These are phyloP conservation scores for Buddleja alternifolia DNA, from an alignment of 257 asterid species.

Conservation along the genomic window DNA sequence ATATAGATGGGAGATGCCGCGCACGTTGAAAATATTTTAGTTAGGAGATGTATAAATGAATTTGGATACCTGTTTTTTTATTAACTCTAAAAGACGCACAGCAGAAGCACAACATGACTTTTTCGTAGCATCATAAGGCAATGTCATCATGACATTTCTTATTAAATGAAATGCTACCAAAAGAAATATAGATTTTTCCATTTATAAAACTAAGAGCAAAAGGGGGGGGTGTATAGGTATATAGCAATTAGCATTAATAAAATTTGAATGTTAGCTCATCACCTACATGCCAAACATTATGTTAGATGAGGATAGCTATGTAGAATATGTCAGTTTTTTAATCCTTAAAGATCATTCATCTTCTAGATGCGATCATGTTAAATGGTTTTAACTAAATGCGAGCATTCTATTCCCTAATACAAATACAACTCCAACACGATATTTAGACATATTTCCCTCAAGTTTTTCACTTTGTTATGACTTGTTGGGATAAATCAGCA, in stretches of 20 bases:
- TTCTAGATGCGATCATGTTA: not conserved
- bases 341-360: not conserved
- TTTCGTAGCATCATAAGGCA: no score
- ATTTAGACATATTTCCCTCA: no score
- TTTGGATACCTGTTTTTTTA: not conserved
- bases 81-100: not conserved
- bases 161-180: not conserved
- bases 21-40: not conserved
- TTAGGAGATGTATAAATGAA: not conserved
- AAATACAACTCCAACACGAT: no score
- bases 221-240: not conserved
- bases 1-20: no score
- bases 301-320: slow-evolving; percentile 3
- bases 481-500: not conserved
- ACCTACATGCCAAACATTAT: slow-evolving; percentile 2
- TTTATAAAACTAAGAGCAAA: not conserved
- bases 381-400: not conserved
- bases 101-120: not conserved
- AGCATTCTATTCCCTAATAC: no score
- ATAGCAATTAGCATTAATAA: slow-evolving; percentile 4
- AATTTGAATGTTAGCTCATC: not conserved
- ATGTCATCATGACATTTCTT: not conserved
- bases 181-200: not conserved
- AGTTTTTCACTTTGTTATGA: not conserved
- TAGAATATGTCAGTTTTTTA: not conserved